Conservation (phyloP, 192 early-diverging fungal genomes). For the Linnemannia zychae region DNA sequence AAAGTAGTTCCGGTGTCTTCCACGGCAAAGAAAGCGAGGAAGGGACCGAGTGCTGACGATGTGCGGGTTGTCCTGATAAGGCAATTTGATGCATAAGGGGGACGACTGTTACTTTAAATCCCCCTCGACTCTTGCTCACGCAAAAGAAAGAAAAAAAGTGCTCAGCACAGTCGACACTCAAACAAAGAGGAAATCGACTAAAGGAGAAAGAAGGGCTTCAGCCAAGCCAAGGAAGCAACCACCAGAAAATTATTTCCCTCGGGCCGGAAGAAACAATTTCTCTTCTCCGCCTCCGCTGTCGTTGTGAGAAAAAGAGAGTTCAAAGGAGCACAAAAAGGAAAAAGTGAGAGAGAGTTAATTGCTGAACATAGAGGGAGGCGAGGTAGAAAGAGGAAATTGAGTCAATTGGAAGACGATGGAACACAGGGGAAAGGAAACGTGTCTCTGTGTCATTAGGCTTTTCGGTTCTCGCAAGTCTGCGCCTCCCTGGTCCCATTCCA, state of each 20-base stretch:
- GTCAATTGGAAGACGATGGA: neutral
- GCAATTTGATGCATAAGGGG: neutral
- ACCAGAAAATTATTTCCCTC: slow-evolving; percentile 4
- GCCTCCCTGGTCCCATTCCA: neutral
- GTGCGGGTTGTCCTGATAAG: slow-evolving; percentile 4
- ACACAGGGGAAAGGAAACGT: neutral
- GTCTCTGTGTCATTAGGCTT: neutral
- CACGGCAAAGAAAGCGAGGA: neutral
- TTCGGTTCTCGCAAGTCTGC: neutral
- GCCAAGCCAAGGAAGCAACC: neutral
- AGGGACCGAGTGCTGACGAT: neutral
- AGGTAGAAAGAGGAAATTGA: neutral
- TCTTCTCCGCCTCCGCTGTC: neutral
- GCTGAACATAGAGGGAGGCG: neutral
- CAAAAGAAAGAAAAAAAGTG: slow-evolving; percentile 1
- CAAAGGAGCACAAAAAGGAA: neutral
- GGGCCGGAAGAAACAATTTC: slow-evolving; percentile 3
- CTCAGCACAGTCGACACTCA: neutral
- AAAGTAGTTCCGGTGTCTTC: slow-evolving; percentile 5
- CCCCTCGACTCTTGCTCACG: neutral
- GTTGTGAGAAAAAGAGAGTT: neutral
- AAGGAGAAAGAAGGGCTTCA: neutral
- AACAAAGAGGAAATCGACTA: neutral
- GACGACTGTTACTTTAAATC: neutral
- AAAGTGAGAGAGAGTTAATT: slow-evolving; percentile 5